A percentile compares a stretch with the other conserved stretches of the same genome.
Evolutionary conservation across 495 filamentous ascomycete species (phyloP).

Genomic region (Lasiosphaeris hirsuta): DNA sequence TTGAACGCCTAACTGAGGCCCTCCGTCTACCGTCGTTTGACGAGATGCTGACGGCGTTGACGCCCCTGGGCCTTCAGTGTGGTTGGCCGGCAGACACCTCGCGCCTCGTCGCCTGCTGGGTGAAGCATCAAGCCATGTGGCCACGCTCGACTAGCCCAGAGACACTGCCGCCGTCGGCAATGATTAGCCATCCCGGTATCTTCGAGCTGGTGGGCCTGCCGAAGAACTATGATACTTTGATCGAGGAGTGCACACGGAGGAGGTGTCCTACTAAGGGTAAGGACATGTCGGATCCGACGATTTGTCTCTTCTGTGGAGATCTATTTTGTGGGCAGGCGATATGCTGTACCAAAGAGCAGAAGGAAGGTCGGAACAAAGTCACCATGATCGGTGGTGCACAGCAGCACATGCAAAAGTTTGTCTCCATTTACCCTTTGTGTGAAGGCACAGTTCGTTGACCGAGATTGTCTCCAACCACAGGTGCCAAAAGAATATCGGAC

Average conservation of each 20-base stretch:
- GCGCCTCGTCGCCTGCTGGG: constrained; percentile 71
- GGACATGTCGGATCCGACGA: constrained; percentile 79
- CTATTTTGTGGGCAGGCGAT: constrained; percentile 93
- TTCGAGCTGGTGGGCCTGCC: constrained; percentile 92
- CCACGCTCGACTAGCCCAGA: constrained; percentile 10
- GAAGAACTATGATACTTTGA: constrained; percentile 85
- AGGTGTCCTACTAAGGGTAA: constrained; percentile 87
- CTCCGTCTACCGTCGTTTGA: constrained; percentile 76
- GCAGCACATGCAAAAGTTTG: constrained; percentile 83
- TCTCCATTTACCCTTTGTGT: constrained; percentile 17
- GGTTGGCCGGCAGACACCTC: constrained; percentile 39
- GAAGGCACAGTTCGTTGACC: constrained; percentile 5
- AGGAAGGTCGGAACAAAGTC: constrained; percentile 32
- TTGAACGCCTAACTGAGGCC: constrained; percentile 72
- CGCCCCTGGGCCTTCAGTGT: constrained; percentile 37
- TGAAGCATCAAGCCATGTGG: constrained; percentile 56
- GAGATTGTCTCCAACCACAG: constrained; percentile 38
- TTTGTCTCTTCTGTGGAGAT: constrained; percentile 94
- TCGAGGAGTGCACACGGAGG: constrained; percentile 81
- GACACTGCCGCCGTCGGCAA: constrained; percentile 32
- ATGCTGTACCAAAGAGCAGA: constrained; percentile 72
- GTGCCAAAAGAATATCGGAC: constrained; percentile 81
- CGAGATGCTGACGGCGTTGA: constrained; percentile 61
- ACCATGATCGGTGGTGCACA: constrained; percentile 71
- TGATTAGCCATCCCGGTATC: constrained; percentile 78